Base-by-base conservation (phyloP, 2,329 filamentous ascomycete species). In the Biscogniauxia sp. region DNA sequence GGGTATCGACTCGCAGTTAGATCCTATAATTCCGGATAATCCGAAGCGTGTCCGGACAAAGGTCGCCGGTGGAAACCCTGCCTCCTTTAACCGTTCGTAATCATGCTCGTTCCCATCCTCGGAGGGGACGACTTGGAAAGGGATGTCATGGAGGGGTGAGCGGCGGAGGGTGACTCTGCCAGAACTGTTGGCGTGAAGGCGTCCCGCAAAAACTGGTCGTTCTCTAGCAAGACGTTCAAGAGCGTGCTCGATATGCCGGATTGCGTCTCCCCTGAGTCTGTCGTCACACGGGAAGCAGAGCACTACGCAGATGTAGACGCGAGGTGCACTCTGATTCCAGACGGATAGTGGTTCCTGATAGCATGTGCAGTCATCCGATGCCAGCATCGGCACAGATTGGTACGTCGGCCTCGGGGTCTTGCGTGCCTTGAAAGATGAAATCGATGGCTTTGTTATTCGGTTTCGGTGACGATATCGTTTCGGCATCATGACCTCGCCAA, bases 251-350 rank as follows among this genome's bases (percentile, higher is more conserved):
- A 74, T 66, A 59, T 74, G 71, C 13, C 58, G 59, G 23, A 64
- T 51, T 5, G 69, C 67, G 28, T 68, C 62, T 32, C 63, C 63
- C 41, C 64, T 62, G 37, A 62, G 65, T n/a, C 53, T 23, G 49
- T 69, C 58, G 53, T 70, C 66, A 58, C 67, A 70, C 19, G 72
- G 71, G 52, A 74, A 74, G 59, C 70, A 72, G 20, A 74, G 69
- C 20, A 72, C 71, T 41, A 74, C 70, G 60, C 70, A 70, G 61
- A 74, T 71, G 61, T 74, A 74, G 37, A 71, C 72, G 8, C 72
- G 69, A 55, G 72, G 72, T 32, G 72, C 69, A 57, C 66, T 70
- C 55, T 74, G 72, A 55, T 74, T 74, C 68, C 72, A 74, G 41
- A 74, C 68, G 17, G 72, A 74, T 3, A 74, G 62, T 26, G 62